A percentile compares a stretch with the other conserved stretches of the same genome.
These are phyloP conservation scores for Boletus tylopilopsis DNA, from an alignment of 768 basidiomycete species.

Conservation along the genomic window DNA sequence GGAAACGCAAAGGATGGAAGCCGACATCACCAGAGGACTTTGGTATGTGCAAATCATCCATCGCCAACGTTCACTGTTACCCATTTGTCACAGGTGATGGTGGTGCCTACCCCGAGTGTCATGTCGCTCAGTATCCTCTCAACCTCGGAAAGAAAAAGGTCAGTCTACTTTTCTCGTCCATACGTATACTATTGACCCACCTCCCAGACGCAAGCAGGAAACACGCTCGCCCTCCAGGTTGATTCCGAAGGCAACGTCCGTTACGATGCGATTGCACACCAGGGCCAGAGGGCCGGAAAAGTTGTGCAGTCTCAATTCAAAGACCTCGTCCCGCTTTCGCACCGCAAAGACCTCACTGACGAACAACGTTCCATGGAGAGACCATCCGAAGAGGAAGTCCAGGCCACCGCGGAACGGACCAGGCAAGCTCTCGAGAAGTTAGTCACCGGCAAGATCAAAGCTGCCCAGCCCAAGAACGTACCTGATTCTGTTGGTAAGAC, in stretches of 20 bases:
- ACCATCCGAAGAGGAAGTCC: constrained; percentile 90
- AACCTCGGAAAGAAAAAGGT: constrained; percentile 96
- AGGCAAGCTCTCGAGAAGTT: constrained; percentile 89
- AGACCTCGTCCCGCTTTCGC: constrained; percentile 88
- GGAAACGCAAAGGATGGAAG: constrained; percentile 82
- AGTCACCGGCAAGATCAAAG: constrained; percentile 95
- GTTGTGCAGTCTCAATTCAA: constrained; percentile 94
- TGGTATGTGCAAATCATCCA: constrained; percentile 44
- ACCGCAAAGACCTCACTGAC: constrained; percentile 85
- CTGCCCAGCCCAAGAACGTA: constrained; percentile 95
- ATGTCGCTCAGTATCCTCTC: constrained; percentile 94
- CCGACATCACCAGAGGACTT: constrained; percentile 82
- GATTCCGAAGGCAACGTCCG: constrained; percentile 95
- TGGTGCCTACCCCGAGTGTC: constrained; percentile 91
- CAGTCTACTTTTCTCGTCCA: constrained; percentile 17
- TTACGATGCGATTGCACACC: constrained; percentile 95
- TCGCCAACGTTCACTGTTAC: neutral
- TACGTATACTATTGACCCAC: constrained; percentile 1
- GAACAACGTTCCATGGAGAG: constrained; percentile 76
- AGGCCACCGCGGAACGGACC: constrained; percentile 88
- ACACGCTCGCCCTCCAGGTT: constrained; percentile 94
- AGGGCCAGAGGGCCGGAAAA: constrained; percentile 87
- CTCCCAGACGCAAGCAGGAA: constrained; percentile 78
- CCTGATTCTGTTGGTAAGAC: constrained; percentile 82
- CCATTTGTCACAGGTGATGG: constrained; percentile 58